These are phyloP conservation scores for Arthrobotrys entomopaga DNA, from an alignment of 2,329 filamentous ascomycete genomes.

Conservation along the genomic window DNA sequence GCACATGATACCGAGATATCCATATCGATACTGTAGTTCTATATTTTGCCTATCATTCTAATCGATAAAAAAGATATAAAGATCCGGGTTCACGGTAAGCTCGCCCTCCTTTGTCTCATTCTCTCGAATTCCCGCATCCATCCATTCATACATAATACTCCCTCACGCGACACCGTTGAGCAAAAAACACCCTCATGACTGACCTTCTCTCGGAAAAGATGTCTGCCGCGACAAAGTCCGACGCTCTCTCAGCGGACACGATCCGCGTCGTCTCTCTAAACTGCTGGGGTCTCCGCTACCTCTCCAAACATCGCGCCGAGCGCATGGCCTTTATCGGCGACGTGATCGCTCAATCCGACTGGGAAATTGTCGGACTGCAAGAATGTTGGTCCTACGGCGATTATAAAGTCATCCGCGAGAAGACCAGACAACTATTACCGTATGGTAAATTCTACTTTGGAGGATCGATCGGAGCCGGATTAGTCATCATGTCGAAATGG, in stretches of 20 bases:
- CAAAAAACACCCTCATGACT: slow-evolving; percentile 15
- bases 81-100: slow-evolving; percentile 17
- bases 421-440: slow-evolving; percentile 87
- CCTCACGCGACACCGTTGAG: slow-evolving; percentile 15
- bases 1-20: slow-evolving; percentile 46
- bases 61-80: slow-evolving; percentile 43
- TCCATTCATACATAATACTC: neutral
- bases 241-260: slow-evolving; percentile 58
- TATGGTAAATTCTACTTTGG: slow-evolving; percentile 93
- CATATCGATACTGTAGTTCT: neutral
- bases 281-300: slow-evolving; percentile 93
- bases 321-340: slow-evolving; percentile 88
- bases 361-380: slow-evolving; percentile 90
- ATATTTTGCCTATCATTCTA: neutral
- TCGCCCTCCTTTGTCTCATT: slow-evolving; percentile 1
- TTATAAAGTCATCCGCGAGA: slow-evolving; percentile 79
- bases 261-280: slow-evolving; percentile 88
- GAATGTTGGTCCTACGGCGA: slow-evolving; percentile 78
- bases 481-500: slow-evolving; percentile 89
- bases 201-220: slow-evolving; percentile 41
- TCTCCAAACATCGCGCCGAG: slow-evolving; percentile 79
- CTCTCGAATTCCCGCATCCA: slow-evolving; percentile 23
- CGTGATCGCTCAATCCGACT: slow-evolving; percentile 72
- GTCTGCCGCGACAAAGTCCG: slow-evolving; percentile 6
- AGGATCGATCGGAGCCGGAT: slow-evolving; percentile 90